These are phyloP conservation scores for Cercospora janseana DNA, from an alignment of 2,329 filamentous ascomycete species.

Conservation along the genomic window DNA sequence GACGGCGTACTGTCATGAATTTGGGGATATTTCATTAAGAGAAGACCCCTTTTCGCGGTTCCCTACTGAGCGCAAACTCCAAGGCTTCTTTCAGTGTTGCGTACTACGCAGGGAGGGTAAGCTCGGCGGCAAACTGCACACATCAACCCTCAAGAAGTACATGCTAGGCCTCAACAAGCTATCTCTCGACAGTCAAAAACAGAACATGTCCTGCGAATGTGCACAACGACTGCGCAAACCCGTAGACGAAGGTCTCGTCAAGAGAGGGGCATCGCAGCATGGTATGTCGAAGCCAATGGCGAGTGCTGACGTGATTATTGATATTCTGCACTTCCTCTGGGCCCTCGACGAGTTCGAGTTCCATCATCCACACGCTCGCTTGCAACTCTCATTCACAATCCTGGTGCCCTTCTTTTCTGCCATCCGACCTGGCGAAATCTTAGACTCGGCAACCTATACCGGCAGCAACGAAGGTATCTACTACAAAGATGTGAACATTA, in stretches of 20 bases:
- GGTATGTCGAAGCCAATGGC: slow-evolving; percentile 11
- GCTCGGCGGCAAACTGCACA: neutral
- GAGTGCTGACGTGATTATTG: slow-evolving; percentile 9
- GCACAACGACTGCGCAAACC: neutral
- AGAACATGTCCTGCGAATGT: neutral
- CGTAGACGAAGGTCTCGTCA: neutral
- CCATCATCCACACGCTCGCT: slow-evolving; percentile 8
- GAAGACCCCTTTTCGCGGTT: too few species aligned
- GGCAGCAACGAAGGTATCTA: slow-evolving; percentile 16
- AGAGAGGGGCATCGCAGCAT: neutral
- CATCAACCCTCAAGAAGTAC: neutral
- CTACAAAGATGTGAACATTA: slow-evolving; percentile 9
- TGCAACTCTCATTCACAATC: slow-evolving; percentile 14
- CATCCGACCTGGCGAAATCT: slow-evolving; percentile 19
- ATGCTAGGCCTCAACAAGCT: neutral
- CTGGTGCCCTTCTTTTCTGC: slow-evolving; percentile 14
- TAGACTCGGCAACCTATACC: slow-evolving; percentile 6
- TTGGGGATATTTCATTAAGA: too few species aligned
- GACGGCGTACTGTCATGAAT: too few species aligned
- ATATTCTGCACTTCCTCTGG: slow-evolving; percentile 19
- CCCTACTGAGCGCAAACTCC: neutral
- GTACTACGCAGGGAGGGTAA: neutral
- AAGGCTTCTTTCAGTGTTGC: neutral
- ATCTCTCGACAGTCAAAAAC: neutral
- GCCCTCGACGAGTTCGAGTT: slow-evolving; percentile 14